Base-by-base conservation (phyloP, 768 basidiomycete genomes). In the Phallus indusiatus region DNA sequence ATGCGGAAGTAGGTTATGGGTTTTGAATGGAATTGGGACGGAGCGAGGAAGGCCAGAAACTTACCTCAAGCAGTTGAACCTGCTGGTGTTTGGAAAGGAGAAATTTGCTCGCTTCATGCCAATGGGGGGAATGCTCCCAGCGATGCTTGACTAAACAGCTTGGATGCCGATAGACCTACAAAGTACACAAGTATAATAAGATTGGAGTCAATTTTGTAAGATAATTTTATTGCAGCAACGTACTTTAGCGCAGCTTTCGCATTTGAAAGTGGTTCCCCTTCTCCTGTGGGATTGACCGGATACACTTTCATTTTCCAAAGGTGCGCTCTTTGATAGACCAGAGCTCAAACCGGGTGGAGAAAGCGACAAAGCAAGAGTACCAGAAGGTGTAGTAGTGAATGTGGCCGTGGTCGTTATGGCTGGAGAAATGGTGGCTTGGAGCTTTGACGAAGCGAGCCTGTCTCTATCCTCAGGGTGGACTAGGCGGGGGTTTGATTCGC, bases 101-200 rank as follows among this genome's bases (percentile, higher is more conserved):
- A 65, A 94, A 85, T 69, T 94, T 91, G 64, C 87, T 81, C 1
- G 94, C 88, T 69, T 94, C 90, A 48, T 88, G 86, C 95, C 95
- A 98, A 67, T 96, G 93, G 18, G 90, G 90, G 35, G 90, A 91
- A 68, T 95, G 92, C 67, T 97, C 94, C 95, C 95, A 98, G 35
- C 95, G 88, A 68, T 98, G 95, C 72, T 97, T 97, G 72, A 94
- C 90, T 52, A 98, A 77, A 72, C 94, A 97, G 12, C 89, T 91
- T 1, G 93, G 93, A 72, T 98, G 94, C 55, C 88, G 84, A 70
- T 90, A 92, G 42, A 90, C 83, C 88, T 90, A 67, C 16, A 51
- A 55, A 46, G 33, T 48, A 56, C 42, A 21, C 59, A 53, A 42
- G 54, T 53, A 62, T 53, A 47, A 54, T 22, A 17, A n/a, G n/a